A percentile compares a stretch with the other conserved stretches of the same genome.
Conservation (phyloP, 805 yeast species). For the Kodamaea neixiangensis region DNA sequence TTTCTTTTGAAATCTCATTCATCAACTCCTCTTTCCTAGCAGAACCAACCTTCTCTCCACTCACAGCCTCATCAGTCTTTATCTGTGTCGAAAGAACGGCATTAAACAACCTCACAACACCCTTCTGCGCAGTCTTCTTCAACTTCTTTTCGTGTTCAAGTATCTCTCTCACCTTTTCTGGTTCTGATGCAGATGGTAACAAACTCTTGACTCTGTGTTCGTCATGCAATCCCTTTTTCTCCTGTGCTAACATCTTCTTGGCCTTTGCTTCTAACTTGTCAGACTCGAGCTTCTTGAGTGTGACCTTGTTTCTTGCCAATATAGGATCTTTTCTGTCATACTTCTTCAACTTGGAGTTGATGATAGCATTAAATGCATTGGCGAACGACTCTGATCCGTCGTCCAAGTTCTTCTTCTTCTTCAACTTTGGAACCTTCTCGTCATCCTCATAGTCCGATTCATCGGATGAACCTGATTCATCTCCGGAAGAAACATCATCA, state of each 20-base stretch:
- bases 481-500: constrained; percentile 12
- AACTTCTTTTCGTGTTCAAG: constrained; percentile 68
- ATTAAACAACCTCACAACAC: constrained; percentile 82
- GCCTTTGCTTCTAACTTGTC: constrained; percentile 86
- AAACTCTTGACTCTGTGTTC: constrained; percentile 67
- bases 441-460: constrained; percentile 27
- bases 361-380: constrained; percentile 77
- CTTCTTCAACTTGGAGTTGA: constrained; percentile 84
- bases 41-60: constrained; percentile 46
- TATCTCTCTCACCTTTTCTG: constrained; percentile 54
- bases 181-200: constrained; percentile 60
- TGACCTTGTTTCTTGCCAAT: constrained; percentile 76
- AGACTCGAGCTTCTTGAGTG: constrained; percentile 70
- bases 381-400: constrained; percentile 82
- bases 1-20: constrained; percentile 84
- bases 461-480: constrained; percentile 7
- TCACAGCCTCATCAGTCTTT: constrained; percentile 52
- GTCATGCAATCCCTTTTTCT: constrained; percentile 67
- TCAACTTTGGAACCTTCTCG: constrained; percentile 45
- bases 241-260: constrained; percentile 63
- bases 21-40: constrained; percentile 59
- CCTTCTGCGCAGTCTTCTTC: constrained; percentile 82
- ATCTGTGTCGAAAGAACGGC: constrained; percentile 81
- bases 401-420: constrained; percentile 56
- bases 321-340: constrained; percentile 89